Conservation (phyloP, 495 filamentous ascomycete species). For the Penicillium macrosclerotiorum region DNA sequence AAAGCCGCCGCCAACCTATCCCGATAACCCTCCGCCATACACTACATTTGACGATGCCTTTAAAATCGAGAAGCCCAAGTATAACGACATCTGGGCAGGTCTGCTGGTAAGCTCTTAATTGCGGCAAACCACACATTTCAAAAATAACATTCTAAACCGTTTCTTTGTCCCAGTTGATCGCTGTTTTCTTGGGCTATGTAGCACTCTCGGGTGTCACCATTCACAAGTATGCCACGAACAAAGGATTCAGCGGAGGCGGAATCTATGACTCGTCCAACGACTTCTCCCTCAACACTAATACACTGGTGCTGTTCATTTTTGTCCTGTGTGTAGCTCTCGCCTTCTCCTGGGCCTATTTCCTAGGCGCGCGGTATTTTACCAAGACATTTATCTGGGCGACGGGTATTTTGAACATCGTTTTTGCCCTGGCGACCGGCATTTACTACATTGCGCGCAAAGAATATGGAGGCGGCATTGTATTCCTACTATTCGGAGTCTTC, state of each 20-base stretch:
- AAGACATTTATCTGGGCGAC: constrained; percentile 92
- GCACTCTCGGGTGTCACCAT: constrained; percentile 76
- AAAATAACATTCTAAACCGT: constrained; percentile 6
- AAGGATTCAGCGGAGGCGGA: constrained; percentile 66
- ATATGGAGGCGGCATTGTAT: constrained; percentile 81
- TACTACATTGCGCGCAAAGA: constrained; percentile 66
- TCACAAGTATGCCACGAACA: constrained; percentile 67
- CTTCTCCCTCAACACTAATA: constrained; percentile 75
- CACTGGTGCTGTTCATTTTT: constrained; percentile 79
- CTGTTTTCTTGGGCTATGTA: constrained; percentile 70
- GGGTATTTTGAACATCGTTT: constrained; percentile 64
- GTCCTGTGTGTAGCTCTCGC: constrained; percentile 68
- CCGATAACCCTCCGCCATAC: constrained; percentile 33
- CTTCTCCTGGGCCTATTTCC: constrained; percentile 73
- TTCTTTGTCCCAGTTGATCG: constrained; percentile 56
- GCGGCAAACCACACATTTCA: neutral
- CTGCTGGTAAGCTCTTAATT: constrained; percentile 57
- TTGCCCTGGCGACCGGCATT: constrained; percentile 66
- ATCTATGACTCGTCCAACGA: constrained; percentile 67
- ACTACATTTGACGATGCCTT: constrained; percentile 72
- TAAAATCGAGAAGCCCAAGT: constrained; percentile 77
- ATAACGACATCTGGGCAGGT: constrained; percentile 84
- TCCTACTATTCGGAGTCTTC: constrained; percentile 77
- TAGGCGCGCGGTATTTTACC: constrained; percentile 74
- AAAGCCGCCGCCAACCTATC: constrained; percentile 26